Base-by-base conservation (phyloP, 2,329 filamentous ascomycete species). In the Pseudogymnoascus sp. region DNA sequence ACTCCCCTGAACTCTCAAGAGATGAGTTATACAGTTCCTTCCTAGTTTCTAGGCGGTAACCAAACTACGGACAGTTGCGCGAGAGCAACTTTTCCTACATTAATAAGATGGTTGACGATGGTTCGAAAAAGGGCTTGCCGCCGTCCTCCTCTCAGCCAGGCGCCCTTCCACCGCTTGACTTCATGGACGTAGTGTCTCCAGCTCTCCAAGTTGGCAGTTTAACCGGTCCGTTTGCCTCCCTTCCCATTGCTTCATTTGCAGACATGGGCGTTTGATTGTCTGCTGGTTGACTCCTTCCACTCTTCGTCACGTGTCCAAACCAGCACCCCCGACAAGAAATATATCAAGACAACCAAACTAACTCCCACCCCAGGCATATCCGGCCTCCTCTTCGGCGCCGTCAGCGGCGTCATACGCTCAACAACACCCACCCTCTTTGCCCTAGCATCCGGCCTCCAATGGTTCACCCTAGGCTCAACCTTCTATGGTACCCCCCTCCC, bases 401-500 rank as follows among this genome's bases (percentile, higher is more conserved):
- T 87, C 59, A 81, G 83, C 37, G 92, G 91, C 29, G 87, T 95
- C 55, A 74, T 92, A 58, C 82, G 85, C 63, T 87, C 88, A 16
- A 80, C 78, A 21, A 83, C 82, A 12, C 87, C 90, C 3, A 80
- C 85, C 2, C 75, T 93, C 6, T 93, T 91, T 75, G 87, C 90
- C 0, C 68, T 88, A 11, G 81, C 87, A 38, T 86, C 88, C 21
- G 89, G 90, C 16, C 78, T 90, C 41, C 91, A 96, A 76, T 96
- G 90, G 84, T 91, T 91, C 74, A 81, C 84, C 43, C 81, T 95
- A 39, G 91, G 91, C 37, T 84, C 83, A 55, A 89, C 84, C 14
- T 97, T 87, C 72, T 93, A 87, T 81, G 87, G 88, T 86, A 78
- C 70, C 83, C 63, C 5, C 7, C 3, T 12, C 29, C 29, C 61